Evolutionary conservation across 345 rosid genomes (phyloP).

Genomic region (Barbarea vulgaris): DNA sequence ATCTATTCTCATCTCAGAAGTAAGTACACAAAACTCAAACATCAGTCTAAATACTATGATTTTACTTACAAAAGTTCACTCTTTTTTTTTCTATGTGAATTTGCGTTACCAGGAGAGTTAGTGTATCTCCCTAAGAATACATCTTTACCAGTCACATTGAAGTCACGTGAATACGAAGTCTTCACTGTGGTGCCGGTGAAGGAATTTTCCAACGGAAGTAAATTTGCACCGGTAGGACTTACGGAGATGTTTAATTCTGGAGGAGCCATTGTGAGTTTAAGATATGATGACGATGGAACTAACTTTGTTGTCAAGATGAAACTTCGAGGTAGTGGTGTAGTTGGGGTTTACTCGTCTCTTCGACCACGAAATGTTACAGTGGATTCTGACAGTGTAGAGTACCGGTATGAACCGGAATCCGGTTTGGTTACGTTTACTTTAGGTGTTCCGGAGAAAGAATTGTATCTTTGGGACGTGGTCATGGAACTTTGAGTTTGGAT

Average conservation of each 20-base stretch:
- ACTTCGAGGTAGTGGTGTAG: conserved; percentile 55
- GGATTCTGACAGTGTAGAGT: conserved; percentile 51
- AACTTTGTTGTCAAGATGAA: conserved; percentile 36
- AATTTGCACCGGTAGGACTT: conserved; percentile 56
- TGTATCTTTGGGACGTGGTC: conserved; percentile 51
- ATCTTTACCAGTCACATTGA: conserved; percentile 58
- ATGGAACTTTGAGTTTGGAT: background rate
- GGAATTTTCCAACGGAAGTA: conserved; percentile 42
- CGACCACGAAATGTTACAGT: conserved; percentile 58
- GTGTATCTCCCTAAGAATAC: conserved; percentile 59
- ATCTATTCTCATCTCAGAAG: conserved; percentile 60
- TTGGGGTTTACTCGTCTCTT: conserved; percentile 54
- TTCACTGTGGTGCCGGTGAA: conserved; percentile 64
- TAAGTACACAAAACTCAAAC: conserved; percentile 40
- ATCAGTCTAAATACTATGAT: background rate
- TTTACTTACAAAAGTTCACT: background rate
- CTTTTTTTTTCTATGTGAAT: background rate
- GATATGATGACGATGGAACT: conserved; percentile 22
- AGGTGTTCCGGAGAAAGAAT: conserved; percentile 50
- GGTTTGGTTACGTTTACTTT: conserved; percentile 53
- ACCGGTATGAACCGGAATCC: conserved; percentile 46
- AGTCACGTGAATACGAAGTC: conserved; percentile 59
- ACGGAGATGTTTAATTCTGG: conserved; percentile 61
- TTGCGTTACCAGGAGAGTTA: conserved; percentile 51
- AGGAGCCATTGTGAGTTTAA: conserved; percentile 60